These are phyloP conservation scores for Lepidium didymum DNA, from an alignment of 345 rosid genomes.

Conservation along the genomic window DNA sequence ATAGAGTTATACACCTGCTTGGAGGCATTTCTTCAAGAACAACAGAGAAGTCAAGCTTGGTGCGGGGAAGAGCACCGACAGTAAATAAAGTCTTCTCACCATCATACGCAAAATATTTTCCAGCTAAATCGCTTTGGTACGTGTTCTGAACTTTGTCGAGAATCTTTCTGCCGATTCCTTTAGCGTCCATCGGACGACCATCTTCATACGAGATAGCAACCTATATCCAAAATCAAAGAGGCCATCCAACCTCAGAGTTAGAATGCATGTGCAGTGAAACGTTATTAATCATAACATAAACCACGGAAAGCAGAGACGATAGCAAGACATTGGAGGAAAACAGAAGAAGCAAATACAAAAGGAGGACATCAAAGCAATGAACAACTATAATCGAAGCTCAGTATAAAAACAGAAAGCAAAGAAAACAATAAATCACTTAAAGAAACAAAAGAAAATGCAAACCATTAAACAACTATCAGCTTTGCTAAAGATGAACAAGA, in stretches of 20 bases:
- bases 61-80: slow-evolving; percentile 66
- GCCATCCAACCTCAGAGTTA: neutral
- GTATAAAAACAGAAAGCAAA: neutral
- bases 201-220: slow-evolving; percentile 68
- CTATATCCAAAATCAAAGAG: slow-evolving; percentile 28
- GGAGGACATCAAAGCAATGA: neutral
- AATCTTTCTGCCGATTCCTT: slow-evolving; percentile 65
- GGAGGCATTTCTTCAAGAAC: slow-evolving; percentile 65
- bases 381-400: neutral
- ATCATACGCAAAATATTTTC: slow-evolving; percentile 81
- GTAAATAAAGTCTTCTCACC: slow-evolving; percentile 85
- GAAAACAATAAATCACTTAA: neutral
- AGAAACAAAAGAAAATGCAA: neutral
- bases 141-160: slow-evolving; percentile 69
- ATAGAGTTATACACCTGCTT: slow-evolving; percentile 35
- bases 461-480: neutral
- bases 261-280: neutral
- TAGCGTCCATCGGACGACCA: slow-evolving; percentile 72
- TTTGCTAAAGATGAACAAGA: neutral
- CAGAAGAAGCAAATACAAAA: neutral
- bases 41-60: slow-evolving; percentile 68
- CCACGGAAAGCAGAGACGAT: neutral
- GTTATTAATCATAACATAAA: neutral
- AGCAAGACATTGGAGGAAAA: neutral
- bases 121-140: slow-evolving; percentile 43